Evolutionary conservation across 176 grass and related monocot genomes (phyloP), one percentile per base, ranked within the genome.

Genomic region (Melocanna baccifera): DNA sequence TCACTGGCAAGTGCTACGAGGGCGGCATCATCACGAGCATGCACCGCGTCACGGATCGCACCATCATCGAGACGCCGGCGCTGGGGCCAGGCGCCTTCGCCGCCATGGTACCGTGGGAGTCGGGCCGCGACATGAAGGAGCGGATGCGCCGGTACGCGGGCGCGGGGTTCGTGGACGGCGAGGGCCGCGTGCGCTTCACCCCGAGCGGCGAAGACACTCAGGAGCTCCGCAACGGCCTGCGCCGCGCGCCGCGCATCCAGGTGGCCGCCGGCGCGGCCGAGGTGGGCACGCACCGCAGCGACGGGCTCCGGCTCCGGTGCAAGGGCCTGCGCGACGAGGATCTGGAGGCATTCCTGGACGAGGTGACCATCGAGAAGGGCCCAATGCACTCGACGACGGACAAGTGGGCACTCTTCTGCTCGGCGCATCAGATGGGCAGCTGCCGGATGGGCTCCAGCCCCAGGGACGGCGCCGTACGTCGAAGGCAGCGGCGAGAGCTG

Each of bases 11-110:
- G 56, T 75, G 39, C 78, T 91, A 89, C 81, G 84, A 96, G 73
- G 97, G 97, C 10, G 93, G 93, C 56, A 96, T 99, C 84, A 96
- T 99, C 84, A 99, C 97, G 20, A 92, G 77, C 34, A 74, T 99
- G 86, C 93, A 92, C 90, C 94, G 91, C 51, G 88, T 92, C 18
- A 92, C 77, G 2, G 80, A 73, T 0, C 76, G 88, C 30, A 81
- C 90, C 51, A 94, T 99, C 86, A 51, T 99, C n/a, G 86, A 96
- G 90, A 80, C 93, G 23, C 93, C 97, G 23, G 77, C 81, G 4
- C 22, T 99, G 7, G 91, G 90, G 18, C 97, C 93, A 0, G 89
- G 88, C 2, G 64, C 78, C 42, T 91, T 92, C 37, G 75, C 90
- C 0, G 48, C 93, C 6, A 4, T 99, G 63, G 34, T 80, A 5